Base-by-base conservation (phyloP, 2,329 filamentous ascomycete species). In the Akanthomyces muscarius region DNA sequence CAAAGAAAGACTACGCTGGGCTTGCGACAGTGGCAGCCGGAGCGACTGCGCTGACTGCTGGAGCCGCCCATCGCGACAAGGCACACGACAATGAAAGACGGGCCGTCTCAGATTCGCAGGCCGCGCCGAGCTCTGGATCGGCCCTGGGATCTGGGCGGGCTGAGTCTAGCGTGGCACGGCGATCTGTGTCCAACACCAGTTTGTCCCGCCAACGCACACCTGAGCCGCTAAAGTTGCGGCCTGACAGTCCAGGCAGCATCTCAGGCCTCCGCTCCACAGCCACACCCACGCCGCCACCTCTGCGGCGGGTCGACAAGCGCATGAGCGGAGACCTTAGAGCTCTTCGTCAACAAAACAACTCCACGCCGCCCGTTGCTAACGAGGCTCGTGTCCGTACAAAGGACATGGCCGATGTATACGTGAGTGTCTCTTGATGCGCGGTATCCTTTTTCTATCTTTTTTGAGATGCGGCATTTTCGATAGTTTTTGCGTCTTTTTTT, bases 361-460 rank as follows among this genome's bases (percentile, higher is more conserved):
- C 68, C 60, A 69, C 73, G 68, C 89, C 89, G 74, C 90, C 91
- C 71, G 83, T 92, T 77, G 90, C 89, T 77, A 92, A 94, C 80
- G 91, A 92, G 83, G 90, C 91, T 80, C 92, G 92, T 79, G 88
- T 86, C 78, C 90, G 91, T 75, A 80, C 89, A 74, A 89, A 87
- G 81, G 89, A 88, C 79, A 97, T 97, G 91, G 84, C 91, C 76
- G 91, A 97, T 83, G 89, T 96, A 80, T 97, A 90, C 81, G 92
- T 97, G 86, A 89, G 92, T 90, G 61, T 44, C 69, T 68, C 63
- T 65, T 66, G 64, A 66, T 61, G 65, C 65, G 63, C 57, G 38
- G 33, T 28, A 57, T 28, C 44, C n/a, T 48, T 65, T 66, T 62
- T 58, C 25, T 48, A n/a, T 23, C 54, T 41, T 51, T 50, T 42